Evolutionary conservation across 139 green algal genomes (phyloP).

Genomic region (Pseudopediastrum boryanum): DNA sequence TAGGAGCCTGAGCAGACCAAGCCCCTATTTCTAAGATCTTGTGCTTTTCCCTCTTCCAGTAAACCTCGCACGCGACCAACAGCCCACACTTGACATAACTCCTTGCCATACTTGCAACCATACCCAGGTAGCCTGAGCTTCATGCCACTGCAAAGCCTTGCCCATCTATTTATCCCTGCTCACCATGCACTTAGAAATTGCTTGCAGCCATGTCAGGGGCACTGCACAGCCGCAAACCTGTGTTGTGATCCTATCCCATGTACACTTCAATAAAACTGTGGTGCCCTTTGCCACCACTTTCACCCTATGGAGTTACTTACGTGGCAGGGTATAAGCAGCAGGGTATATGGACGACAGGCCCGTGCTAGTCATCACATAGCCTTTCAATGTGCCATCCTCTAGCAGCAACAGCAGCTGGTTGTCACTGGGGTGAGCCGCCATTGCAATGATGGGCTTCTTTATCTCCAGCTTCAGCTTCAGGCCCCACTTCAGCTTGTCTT

Average conservation of each 20-base stretch:
- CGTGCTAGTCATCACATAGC: constrained; percentile 33
- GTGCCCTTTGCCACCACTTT: too few relatives aligned
- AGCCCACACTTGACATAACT: too few relatives aligned
- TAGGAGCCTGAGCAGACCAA: too few relatives aligned
- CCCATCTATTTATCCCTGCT: too few relatives aligned
- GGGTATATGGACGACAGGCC: constrained; percentile 39
- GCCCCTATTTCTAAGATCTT: too few relatives aligned
- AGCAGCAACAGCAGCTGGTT: constrained; percentile 46
- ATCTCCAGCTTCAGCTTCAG: constrained; percentile 48
- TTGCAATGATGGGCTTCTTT: constrained; percentile 36
- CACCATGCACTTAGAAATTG: too few relatives aligned
- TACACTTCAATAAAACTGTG: too few relatives aligned
- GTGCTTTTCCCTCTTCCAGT: too few relatives aligned
- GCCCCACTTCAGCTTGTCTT: constrained; percentile 42
- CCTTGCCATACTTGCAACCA: too few relatives aligned
- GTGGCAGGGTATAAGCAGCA: constrained; percentile 17
- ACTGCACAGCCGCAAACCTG: neutral
- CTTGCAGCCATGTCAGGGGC: neutral
- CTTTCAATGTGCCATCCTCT: constrained; percentile 43
- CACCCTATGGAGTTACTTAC: constrained; percentile 1
- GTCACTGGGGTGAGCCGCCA: constrained; percentile 39
- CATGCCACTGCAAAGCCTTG: too few relatives aligned
- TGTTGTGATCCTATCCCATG: neutral
- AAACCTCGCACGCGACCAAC: too few relatives aligned
- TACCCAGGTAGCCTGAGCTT: too few relatives aligned